Percentiles rank a stretch among this genome's conserved stretches.
Conservation (phyloP, 2,329 filamentous ascomycete species). For the Colletotrichum sublineola region DNA sequence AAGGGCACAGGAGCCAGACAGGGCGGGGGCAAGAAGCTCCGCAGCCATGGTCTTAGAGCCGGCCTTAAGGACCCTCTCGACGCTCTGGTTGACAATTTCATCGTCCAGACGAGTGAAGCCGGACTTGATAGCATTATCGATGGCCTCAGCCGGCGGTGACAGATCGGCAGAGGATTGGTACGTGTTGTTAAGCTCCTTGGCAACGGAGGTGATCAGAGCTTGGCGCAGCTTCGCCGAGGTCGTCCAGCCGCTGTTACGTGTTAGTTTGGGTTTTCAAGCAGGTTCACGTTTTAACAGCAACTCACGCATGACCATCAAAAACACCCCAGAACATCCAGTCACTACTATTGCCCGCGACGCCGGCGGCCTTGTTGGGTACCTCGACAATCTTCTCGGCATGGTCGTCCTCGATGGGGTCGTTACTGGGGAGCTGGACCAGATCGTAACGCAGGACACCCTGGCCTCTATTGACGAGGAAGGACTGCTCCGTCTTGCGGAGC, state of each 20-base stretch:
- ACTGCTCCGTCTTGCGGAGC: constrained; percentile 89
- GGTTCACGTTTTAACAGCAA: not conserved
- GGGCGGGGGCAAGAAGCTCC: constrained; percentile 89
- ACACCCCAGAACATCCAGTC: constrained; percentile 99
- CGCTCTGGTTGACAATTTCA: constrained; percentile 94
- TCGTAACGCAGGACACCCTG: constrained; percentile 95
- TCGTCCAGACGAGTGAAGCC: constrained; percentile 91
- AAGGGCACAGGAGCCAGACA: constrained; percentile 97
- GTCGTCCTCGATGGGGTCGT: constrained; percentile 98
- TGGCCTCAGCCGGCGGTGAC: constrained; percentile 81
- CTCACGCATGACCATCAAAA: constrained; percentile 95
- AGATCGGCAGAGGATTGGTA: constrained; percentile 79
- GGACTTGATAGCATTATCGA: constrained; percentile 92
- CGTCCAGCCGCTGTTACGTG: constrained; percentile 83
- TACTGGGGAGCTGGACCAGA: constrained; percentile 92
- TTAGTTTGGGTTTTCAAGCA: constrained; percentile 27
- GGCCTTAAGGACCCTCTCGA: constrained; percentile 89
- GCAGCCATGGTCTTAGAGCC: constrained; percentile 92
- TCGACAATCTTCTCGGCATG: constrained; percentile 98
- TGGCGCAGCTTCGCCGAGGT: constrained; percentile 96
- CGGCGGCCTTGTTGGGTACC: constrained; percentile 72
- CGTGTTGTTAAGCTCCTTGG: constrained; percentile 90
- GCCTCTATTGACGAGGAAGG: constrained; percentile 89
- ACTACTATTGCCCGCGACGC: constrained; percentile 65
- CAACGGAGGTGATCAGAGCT: constrained; percentile 91